Conservation (phyloP, 148 eudicot species). For the Camellia sinensis region DNA sequence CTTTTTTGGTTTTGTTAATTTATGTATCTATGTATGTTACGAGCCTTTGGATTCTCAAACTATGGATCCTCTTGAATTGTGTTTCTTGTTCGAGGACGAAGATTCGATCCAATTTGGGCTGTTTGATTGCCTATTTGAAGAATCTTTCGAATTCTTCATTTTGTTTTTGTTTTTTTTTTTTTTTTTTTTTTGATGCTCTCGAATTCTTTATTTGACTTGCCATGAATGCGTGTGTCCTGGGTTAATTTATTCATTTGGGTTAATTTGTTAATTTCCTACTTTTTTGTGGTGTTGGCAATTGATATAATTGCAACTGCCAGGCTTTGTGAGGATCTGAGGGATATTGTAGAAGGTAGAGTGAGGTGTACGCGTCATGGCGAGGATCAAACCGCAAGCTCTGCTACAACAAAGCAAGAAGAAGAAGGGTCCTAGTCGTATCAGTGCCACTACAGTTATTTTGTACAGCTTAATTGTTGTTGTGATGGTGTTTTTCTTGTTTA, state of each 20-base stretch:
- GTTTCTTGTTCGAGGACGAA: too few species aligned
- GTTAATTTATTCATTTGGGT: too few species aligned
- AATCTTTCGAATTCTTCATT: too few species aligned
- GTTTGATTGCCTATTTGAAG: neutral
- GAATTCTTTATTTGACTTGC: neutral
- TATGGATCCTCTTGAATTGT: neutral
- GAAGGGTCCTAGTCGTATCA: slow-evolving; percentile 76
- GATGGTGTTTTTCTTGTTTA: slow-evolving; percentile 58
- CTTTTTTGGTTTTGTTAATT: too few species aligned
- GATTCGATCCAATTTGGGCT: neutral
- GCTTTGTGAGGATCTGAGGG: neutral
- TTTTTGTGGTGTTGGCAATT: neutral
- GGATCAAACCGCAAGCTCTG: slow-evolving; percentile 91
- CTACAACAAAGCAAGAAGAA: slow-evolving; percentile 95
- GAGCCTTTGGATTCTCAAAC: neutral
- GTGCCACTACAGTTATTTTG: slow-evolving; percentile 48
- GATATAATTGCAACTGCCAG: neutral
- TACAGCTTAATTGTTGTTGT: slow-evolving; percentile 52
- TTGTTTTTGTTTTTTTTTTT: too few species aligned
- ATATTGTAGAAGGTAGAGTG: slow-evolving; percentile 1
- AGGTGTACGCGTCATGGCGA: slow-evolving; percentile 49
- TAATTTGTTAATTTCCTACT: neutral
- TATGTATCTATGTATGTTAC: too few species aligned
- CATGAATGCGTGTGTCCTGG: too few species aligned
- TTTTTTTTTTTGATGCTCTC: neutral